Base-by-base conservation (phyloP, 495 filamentous ascomycete species). In the Aspergillus incahuasiensis region DNA sequence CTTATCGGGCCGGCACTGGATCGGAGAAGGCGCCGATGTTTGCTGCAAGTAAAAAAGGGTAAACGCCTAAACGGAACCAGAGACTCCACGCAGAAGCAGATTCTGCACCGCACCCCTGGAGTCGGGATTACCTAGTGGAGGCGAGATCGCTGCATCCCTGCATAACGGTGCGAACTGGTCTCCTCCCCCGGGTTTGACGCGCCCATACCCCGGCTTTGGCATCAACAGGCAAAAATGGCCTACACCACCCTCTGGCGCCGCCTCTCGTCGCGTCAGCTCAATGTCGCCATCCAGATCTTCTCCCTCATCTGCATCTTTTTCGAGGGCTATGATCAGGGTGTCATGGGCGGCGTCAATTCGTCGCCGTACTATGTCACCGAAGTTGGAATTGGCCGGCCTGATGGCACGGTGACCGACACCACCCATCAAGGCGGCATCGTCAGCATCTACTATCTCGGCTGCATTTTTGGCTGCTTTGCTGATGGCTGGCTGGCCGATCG, bases 271-370 rank as follows among this genome's bases (percentile, higher is more conserved):
- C 61, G 62, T 5, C 67, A 76, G 59, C 65, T 78, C 42, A 75
- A 73, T 58, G 7, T 73, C 9, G 67, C 71, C 13, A 77, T 79
- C 46, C 73, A 77, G 38, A 56, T 60, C 22, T 76, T 81, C 46
- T 79, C 74, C 21, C 65, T 76, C 12, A 63, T 80, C 15, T 74
- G 71, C 18, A 80, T 81, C 49, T 81, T 81, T 66, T 80, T 81
- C 65, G 74, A 78, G 55, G 78, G 79, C n/a, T 80, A 79, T 66
- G 77, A 79, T 42, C 77, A 79, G 56, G 77, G 76, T 21, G 74
- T 80, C 32, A 79, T 78, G 73, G 75, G 75, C n/a, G 74, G 73
- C 32, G 74, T 80, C 39, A 80, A 79, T 46, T 62, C 66, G 48
- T 54, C 74, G 28, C 71, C 69, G 5, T 63, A 52, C 8, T 79